These are phyloP conservation scores for Malbranchea cinnamomea DNA, from an alignment of 2,329 filamentous ascomycete genomes.

Conservation along the genomic window DNA sequence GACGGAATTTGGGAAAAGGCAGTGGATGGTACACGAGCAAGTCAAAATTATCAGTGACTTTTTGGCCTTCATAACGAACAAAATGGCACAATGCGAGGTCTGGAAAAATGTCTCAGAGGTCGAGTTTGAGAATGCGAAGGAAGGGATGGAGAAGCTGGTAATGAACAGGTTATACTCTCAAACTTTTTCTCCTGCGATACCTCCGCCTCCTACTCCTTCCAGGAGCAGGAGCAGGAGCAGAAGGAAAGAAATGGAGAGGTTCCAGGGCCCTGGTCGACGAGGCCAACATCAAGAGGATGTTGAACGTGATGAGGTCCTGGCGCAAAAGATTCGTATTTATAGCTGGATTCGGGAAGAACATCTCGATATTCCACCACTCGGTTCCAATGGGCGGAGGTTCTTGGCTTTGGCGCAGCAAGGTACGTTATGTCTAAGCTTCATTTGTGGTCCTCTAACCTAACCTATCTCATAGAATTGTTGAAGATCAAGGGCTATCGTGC, in stretches of 20 bases:
- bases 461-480: constrained; percentile 51
- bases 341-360: constrained; percentile 89
- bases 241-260: constrained; percentile 51
- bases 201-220: constrained; percentile 56
- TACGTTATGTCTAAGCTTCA: constrained; percentile 18
- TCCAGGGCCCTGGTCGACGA: constrained; percentile 64
- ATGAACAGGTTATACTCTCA: constrained; percentile 96
- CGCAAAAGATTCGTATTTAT: constrained; percentile 95
- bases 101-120: constrained; percentile 92
- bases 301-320: constrained; percentile 85
- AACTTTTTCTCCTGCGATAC: constrained; percentile 90
- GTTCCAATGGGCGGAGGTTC: constrained; percentile 77
- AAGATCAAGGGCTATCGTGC: constrained; percentile 96
- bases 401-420: constrained; percentile 78
- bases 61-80: constrained; percentile 88
- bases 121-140: constrained; percentile 94
- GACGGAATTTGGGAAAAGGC: constrained; percentile 86
- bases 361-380: constrained; percentile 75
- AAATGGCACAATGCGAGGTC: constrained; percentile 94
- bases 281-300: constrained; percentile 98
- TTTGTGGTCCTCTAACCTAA: constrained; percentile 11
- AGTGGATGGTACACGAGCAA: constrained; percentile 99
- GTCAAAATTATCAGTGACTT: constrained; percentile 98
- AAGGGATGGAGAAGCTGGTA: constrained; percentile 98
- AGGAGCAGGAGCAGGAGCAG: constrained; percentile 46